phyloP scores from a whole-genome alignment of 306 rosid genomes.

The Amphicarpaea edgeworthii region DNA sequence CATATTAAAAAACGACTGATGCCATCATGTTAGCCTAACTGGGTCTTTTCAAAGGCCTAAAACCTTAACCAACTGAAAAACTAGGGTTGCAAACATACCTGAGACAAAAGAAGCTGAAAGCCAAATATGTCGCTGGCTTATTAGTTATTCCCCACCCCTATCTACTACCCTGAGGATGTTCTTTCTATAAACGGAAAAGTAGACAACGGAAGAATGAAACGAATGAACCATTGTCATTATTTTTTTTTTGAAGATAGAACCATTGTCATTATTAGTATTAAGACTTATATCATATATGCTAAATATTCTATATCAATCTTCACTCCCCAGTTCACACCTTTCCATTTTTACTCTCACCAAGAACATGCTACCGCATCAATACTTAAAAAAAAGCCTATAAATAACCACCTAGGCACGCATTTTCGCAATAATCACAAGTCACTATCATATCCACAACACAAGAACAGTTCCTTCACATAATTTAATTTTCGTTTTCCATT shows the following conservation, averaged over 20 bases:
- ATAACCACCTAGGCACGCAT: not conserved
- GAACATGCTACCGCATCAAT: not conserved
- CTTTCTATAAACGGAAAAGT: not conserved
- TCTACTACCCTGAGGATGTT: not conserved
- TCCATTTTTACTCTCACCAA: slow-evolving; percentile 32
- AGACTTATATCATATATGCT: slow-evolving; percentile 2
- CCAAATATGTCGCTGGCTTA: not conserved
- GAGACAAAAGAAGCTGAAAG: not conserved
- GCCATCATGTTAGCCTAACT: not conserved
- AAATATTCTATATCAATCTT: not conserved
- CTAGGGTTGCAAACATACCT: not conserved
- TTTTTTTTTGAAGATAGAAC: no score
- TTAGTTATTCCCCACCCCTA: not conserved
- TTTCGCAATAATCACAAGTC: no score
- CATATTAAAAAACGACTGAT: not conserved
- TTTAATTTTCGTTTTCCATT: no score
- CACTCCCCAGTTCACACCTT: slow-evolving; percentile 21
- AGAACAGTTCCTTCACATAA: no score
- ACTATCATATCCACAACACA: no score
- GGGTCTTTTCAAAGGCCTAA: not conserved
- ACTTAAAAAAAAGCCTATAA: not conserved
- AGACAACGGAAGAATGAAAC: not conserved
- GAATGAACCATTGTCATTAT: not conserved
- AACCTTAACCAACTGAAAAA: slow-evolving; percentile 1
- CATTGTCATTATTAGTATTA: not conserved